Percentiles rank a stretch among this genome's conserved stretches.
Evolutionary conservation across 179 eudicot genomes (phyloP).

Genomic region (Carnegiea gigantea): DNA sequence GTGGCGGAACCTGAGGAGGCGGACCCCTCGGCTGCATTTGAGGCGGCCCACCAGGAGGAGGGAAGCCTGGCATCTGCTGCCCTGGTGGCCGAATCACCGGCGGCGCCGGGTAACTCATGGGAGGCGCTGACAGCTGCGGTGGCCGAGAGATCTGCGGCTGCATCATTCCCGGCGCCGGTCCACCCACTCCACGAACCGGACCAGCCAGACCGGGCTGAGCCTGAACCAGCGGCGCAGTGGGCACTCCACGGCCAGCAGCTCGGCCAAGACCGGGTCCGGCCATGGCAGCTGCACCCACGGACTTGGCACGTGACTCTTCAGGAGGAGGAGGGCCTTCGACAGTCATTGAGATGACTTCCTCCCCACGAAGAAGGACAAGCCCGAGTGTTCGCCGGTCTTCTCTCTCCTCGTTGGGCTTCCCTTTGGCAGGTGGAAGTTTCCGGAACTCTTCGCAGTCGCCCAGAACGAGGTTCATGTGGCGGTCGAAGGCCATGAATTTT

Average conservation of each 20-base stretch:
- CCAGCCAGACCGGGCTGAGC: constrained; percentile 93
- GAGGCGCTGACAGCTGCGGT: constrained; percentile 50
- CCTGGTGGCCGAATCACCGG: constrained; percentile 70
- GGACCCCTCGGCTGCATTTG: constrained; percentile 44
- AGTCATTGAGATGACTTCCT: constrained; percentile 81
- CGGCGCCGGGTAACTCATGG: constrained; percentile 47
- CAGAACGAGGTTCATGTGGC: constrained; percentile 89
- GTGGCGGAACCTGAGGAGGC: constrained; percentile 40
- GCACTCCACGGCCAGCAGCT: constrained; percentile 79
- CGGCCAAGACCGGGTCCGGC: constrained; percentile 80
- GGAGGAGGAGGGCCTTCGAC: constrained; percentile 96
- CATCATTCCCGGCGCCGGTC: constrained; percentile 95
- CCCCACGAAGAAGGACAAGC: constrained; percentile 76
- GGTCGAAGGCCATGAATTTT: constrained; percentile 88
- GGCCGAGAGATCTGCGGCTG: constrained; percentile 94
- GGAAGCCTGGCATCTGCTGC: constrained; percentile 44
- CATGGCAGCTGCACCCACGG: constrained; percentile 43
- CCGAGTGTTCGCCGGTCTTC: constrained; percentile 85
- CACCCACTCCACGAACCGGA: constrained; percentile 87
- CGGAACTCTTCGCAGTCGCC: constrained; percentile 94
- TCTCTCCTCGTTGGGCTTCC: constrained; percentile 45
- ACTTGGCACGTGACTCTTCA: constrained; percentile 67
- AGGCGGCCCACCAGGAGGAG: constrained; percentile 39
- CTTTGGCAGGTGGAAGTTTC: constrained; percentile 65
- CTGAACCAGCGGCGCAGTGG: constrained; percentile 52